Percentiles rank a stretch among this genome's conserved stretches.
phyloP scores from a whole-genome alignment of 139 green algal genomes.

The Tetraselmis chui region DNA sequence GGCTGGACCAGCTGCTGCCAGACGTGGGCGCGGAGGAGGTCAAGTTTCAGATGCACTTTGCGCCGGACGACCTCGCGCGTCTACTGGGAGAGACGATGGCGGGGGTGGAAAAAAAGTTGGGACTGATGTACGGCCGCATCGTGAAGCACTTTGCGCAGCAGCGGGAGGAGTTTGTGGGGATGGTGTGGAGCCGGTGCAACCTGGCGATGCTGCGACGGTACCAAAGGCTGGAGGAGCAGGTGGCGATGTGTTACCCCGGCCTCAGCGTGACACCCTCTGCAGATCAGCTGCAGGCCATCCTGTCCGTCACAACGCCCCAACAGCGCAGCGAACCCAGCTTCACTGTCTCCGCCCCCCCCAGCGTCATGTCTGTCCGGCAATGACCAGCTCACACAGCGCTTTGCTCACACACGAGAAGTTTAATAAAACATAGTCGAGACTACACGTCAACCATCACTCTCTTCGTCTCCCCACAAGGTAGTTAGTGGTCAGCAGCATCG shows the following conservation, averaged over 20 bases:
- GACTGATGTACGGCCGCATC: conserved; percentile 19
- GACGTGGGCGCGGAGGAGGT: conserved; percentile 28
- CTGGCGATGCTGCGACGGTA: conserved; percentile 16
- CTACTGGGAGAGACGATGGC: conserved; percentile 18
- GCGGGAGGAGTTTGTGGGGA: conserved; percentile 17
- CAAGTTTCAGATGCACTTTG: conserved; percentile 31
- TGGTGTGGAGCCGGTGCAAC: conserved; percentile 29
- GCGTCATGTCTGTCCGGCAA: too few species aligned
- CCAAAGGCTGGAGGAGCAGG: conserved; percentile 25
- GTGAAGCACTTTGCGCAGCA: conserved; percentile 37
- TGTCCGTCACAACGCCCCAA: background rate
- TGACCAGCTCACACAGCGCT: too few species aligned
- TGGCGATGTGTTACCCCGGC: conserved; percentile 25
- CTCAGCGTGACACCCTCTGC: conserved; percentile 14
- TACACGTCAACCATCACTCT: too few species aligned
- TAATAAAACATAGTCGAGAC: too few species aligned
- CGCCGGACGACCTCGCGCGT: conserved; percentile 18
- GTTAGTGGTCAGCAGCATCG: too few species aligned
- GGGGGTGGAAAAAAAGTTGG: conserved; percentile 29
- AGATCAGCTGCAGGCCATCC: conserved; percentile 6
- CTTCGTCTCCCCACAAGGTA: too few species aligned
- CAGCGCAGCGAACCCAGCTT: background rate
- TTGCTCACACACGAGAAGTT: too few species aligned
- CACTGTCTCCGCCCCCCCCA: background rate
- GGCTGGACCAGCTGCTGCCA: conserved; percentile 18